These are phyloP conservation scores for Aureobasidium namibiae DNA, from an alignment of 2,329 filamentous ascomycete species.

Conservation along the genomic window DNA sequence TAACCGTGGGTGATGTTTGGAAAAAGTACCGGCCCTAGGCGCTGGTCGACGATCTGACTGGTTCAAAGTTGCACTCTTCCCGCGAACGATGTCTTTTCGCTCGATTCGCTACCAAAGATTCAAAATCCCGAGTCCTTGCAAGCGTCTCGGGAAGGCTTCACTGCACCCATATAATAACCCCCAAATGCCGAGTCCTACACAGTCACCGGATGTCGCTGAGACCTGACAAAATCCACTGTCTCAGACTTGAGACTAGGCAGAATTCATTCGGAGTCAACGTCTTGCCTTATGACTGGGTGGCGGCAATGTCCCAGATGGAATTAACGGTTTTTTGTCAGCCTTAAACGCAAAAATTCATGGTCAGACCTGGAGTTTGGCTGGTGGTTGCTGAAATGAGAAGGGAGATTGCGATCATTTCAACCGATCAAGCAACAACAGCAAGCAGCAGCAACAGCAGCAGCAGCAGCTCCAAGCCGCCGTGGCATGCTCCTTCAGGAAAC, in stretches of 20 bases:
- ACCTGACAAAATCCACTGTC: slow-evolving; percentile 13
- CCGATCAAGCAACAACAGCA: neutral
- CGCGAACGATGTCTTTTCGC: slow-evolving; percentile 14
- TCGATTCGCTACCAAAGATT: slow-evolving; percentile 13
- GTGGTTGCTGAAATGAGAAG: slow-evolving; percentile 13
- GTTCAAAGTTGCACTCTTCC: slow-evolving; percentile 5
- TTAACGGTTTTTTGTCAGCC: slow-evolving; percentile 14
- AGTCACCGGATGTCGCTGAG: slow-evolving; percentile 6
- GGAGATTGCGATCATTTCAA: slow-evolving; percentile 13
- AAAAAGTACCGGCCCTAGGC: slow-evolving; percentile 11
- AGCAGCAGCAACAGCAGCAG: too few species aligned
- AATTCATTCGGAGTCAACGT: slow-evolving; percentile 6
- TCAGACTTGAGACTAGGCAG: slow-evolving; percentile 13
- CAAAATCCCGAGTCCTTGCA: slow-evolving; percentile 11
- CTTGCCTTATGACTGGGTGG: slow-evolving; percentile 14
- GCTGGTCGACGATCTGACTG: slow-evolving; percentile 12
- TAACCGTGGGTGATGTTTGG: slow-evolving; percentile 12
- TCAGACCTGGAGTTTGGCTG: slow-evolving; percentile 12
- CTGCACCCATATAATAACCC: slow-evolving; percentile 13
- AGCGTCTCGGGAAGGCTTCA: slow-evolving; percentile 12
- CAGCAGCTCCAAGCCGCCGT: slow-evolving; percentile 6
- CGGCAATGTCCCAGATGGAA: slow-evolving; percentile 13
- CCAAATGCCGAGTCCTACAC: slow-evolving; percentile 10
- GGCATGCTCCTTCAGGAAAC: slow-evolving; percentile 3
- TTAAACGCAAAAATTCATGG: slow-evolving; percentile 13